A percentile compares a stretch with the other conserved stretches of the same genome.
Conservation (phyloP, 805 yeast species). For the Isabelozyma gotoi region DNA sequence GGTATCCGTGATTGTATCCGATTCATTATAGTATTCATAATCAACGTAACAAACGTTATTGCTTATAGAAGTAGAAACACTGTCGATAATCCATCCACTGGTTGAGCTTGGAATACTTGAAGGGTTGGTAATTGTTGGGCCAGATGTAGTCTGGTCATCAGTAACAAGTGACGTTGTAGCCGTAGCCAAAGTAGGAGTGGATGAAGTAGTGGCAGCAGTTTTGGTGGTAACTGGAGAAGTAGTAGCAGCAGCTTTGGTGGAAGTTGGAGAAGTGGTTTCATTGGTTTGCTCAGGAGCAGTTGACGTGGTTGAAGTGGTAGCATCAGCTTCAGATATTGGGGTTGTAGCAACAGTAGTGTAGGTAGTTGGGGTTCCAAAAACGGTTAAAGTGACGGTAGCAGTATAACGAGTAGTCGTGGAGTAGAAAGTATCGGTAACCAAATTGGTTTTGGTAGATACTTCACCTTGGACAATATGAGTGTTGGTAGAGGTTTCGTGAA, state of each 20-base stretch:
- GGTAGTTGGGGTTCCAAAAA: constrained; percentile 37
- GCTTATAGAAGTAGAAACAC: constrained; percentile 27
- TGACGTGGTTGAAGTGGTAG: constrained; percentile 6
- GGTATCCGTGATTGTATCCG: constrained; percentile 29
- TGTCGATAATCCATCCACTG: constrained; percentile 34
- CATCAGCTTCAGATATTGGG: constrained; percentile 21
- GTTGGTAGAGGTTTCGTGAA: constrained; percentile 33
- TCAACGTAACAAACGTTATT: constrained; percentile 34
- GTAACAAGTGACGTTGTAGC: constrained; percentile 6
- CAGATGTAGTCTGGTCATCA: constrained; percentile 6
- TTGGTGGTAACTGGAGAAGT: constrained; percentile 5
- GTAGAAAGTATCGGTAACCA: constrained; percentile 28
- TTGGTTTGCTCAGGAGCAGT: constrained; percentile 8
- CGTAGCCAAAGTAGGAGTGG: constrained; percentile 6
- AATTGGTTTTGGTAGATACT: constrained; percentile 27
- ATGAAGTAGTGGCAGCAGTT: constrained; percentile 9
- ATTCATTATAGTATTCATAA: constrained; percentile 35
- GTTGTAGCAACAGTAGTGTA: constrained; percentile 35
- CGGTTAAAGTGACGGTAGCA: constrained; percentile 43
- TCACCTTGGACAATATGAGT: constrained; percentile 30
- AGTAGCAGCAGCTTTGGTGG: constrained; percentile 6
- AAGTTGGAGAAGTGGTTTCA: constrained; percentile 9
- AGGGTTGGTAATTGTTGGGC: constrained; percentile 28
- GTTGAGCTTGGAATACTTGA: constrained; percentile 23
- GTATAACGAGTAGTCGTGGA: constrained; percentile 41